Conservation (phyloP, 2,329 filamentous ascomycete species). For the Emericellopsis atlantica region DNA sequence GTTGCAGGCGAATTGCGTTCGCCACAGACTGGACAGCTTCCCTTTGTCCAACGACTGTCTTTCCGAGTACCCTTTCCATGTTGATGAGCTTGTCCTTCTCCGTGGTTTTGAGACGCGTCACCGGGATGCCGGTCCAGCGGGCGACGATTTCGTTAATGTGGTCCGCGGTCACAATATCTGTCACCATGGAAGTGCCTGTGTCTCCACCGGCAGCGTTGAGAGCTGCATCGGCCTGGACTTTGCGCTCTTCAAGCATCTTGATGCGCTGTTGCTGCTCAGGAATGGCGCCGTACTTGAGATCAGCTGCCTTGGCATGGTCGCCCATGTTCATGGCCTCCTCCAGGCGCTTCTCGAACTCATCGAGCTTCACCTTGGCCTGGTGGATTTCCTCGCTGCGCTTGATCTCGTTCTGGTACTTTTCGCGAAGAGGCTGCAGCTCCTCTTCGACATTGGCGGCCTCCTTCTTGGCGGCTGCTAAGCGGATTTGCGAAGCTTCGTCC, state of each 20-base stretch:
- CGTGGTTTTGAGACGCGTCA: conserved; percentile 83
- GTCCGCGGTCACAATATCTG: conserved; percentile 88
- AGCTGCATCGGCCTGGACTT: conserved; percentile 63
- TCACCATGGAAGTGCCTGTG: conserved; percentile 61
- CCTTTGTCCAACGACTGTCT: conserved; percentile 83
- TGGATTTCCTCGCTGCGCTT: conserved; percentile 84
- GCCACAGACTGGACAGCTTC: conserved; percentile 89
- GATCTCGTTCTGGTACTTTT: conserved; percentile 94
- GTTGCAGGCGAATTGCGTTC: conserved; percentile 89
- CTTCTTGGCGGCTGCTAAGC: conserved; percentile 70
- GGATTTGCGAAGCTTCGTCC: conserved; percentile 79
- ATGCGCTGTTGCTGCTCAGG: conserved; percentile 80
- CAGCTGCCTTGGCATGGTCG: conserved; percentile 77
- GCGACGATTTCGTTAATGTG: conserved; percentile 99
- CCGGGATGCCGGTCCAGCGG: conserved; percentile 95
- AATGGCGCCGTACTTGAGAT: conserved; percentile 94
- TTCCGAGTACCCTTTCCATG: conserved; percentile 80
- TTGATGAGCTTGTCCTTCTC: conserved; percentile 98
- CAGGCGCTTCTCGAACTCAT: conserved; percentile 79
- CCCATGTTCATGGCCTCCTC: conserved; percentile 85
- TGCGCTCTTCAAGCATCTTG: conserved; percentile 67
- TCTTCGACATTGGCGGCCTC: conserved; percentile 93
- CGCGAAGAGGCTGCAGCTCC: conserved; percentile 78
- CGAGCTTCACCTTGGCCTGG: conserved; percentile 88
- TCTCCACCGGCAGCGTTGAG: conserved; percentile 44